phyloP scores from a whole-genome alignment of 345 rosid genomes.

The Conringia planisiliqua region DNA sequence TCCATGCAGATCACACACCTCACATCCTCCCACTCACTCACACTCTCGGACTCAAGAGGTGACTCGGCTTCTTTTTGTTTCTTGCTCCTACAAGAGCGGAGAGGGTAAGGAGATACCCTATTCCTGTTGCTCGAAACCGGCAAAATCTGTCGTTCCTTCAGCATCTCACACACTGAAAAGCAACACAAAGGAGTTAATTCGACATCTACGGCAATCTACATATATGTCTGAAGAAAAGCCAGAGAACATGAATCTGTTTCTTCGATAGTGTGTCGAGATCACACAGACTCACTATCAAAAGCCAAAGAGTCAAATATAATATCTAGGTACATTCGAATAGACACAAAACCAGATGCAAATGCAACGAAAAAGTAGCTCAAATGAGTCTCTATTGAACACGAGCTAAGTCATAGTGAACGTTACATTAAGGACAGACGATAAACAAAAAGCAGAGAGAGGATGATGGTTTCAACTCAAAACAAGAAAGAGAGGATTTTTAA shows the following conservation, averaged over 20 bases:
- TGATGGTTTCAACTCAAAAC: background rate
- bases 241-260: background rate
- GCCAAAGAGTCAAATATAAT: background rate
- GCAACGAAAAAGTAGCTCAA: slow-evolving; percentile 1
- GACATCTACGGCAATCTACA: background rate
- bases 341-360: background rate
- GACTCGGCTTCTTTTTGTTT: slow-evolving; percentile 31
- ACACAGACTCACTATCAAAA: background rate
- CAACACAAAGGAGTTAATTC: slow-evolving; percentile 5
- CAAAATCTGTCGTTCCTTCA: slow-evolving; percentile 44
- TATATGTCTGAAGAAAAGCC: too few species aligned
- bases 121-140: slow-evolving; percentile 31
- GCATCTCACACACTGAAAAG: slow-evolving; percentile 37
- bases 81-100: slow-evolving; percentile 34
- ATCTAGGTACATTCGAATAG: background rate
- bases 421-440: background rate
- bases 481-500: background rate
- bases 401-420: background rate
- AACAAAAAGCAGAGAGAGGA: background rate
- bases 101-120: slow-evolving; percentile 52
- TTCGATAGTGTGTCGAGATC: too few species aligned
- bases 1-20: slow-evolving; percentile 77
- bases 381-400: background rate
- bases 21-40: slow-evolving; percentile 59
- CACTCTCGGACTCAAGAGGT: slow-evolving; percentile 34